A percentile compares a stretch with the other conserved stretches of the same genome.
Conservation (phyloP, 805 yeast genomes). For the Candida jianshihensis region DNA sequence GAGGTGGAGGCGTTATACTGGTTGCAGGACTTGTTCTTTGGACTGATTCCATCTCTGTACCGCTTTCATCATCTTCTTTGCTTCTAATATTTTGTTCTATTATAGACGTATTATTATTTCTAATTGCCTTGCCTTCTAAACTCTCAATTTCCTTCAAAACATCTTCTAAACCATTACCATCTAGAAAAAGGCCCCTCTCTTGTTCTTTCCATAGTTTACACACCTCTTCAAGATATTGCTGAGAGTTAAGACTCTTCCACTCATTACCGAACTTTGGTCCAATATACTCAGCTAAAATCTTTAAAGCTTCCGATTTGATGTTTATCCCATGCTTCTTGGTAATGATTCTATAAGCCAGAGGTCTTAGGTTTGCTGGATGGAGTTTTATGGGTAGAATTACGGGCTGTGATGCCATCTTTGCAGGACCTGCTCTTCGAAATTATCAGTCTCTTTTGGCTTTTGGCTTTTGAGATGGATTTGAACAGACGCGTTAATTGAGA, state of each 20-base stretch:
- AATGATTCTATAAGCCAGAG: constrained; percentile 81
- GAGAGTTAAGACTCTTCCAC: constrained; percentile 70
- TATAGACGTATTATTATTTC: too few species aligned
- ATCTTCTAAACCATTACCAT: constrained; percentile 58
- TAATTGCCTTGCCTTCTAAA: constrained; percentile 16
- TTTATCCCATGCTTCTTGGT: constrained; percentile 92
- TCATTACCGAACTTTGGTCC: constrained; percentile 77
- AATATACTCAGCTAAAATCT: constrained; percentile 62
- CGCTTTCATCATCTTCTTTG: too few species aligned
- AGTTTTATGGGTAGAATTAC: constrained; percentile 66
- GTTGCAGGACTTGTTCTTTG: constrained; percentile 19
- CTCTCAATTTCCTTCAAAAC: constrained; percentile 53
- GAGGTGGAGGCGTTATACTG: constrained; percentile 20
- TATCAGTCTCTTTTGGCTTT: too few species aligned
- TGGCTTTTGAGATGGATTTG: too few species aligned
- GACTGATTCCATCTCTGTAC: constrained; percentile 8
- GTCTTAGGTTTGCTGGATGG: constrained; percentile 78
- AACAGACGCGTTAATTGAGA: too few species aligned
- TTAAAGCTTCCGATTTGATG: constrained; percentile 79
- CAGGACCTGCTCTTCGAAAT: too few species aligned
- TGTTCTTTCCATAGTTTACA: constrained; percentile 85
- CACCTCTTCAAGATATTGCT: constrained; percentile 63
- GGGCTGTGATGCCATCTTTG: too few species aligned
- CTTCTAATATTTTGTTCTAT: background rate
- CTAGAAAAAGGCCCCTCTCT: constrained; percentile 80